A percentile compares a stretch with the other conserved stretches of the same genome.
Evolutionary conservation across 2,329 filamentous ascomycete genomes (phyloP).

Genomic region (Fonsecaea pedrosoi): DNA sequence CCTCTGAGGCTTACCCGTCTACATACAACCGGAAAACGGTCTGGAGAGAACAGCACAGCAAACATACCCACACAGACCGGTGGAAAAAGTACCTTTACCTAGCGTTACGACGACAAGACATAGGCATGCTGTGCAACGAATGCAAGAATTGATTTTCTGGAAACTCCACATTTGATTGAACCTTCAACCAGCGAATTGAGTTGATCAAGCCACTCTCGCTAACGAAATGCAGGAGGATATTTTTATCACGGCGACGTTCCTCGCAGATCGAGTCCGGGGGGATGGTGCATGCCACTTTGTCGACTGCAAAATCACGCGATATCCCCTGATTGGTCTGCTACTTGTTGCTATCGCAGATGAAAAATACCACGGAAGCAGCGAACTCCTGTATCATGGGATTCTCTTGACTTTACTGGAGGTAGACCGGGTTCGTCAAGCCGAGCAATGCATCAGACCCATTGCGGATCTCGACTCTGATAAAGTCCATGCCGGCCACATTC

Average conservation of each 20-base stretch:
- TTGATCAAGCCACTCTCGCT: background rate
- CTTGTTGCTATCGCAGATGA: background rate
- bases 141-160: slow-evolving; percentile 6
- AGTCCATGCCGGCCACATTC: slow-evolving; percentile 15
- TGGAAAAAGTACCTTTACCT: background rate
- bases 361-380: background rate
- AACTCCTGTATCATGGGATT: no score
- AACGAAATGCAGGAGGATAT: slow-evolving; percentile 1
- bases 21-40: background rate
- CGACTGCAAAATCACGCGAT: background rate
- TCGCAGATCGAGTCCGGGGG: background rate
- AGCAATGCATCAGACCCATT: slow-evolving; percentile 30
- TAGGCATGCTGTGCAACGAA: background rate
- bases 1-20: background rate
- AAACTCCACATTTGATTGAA: background rate
- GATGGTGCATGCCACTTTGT: background rate
- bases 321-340: background rate
- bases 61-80: background rate
- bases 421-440: slow-evolving; percentile 37
- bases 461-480: slow-evolving; percentile 35
- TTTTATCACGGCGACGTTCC: slow-evolving; percentile 3
- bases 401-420: background rate
- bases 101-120: background rate
- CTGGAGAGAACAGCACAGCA: background rate
- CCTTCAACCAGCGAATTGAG: background rate